These are phyloP conservation scores for Fusarium mexicanum DNA, from an alignment of 2,329 filamentous ascomycete genomes.

Conservation along the genomic window DNA sequence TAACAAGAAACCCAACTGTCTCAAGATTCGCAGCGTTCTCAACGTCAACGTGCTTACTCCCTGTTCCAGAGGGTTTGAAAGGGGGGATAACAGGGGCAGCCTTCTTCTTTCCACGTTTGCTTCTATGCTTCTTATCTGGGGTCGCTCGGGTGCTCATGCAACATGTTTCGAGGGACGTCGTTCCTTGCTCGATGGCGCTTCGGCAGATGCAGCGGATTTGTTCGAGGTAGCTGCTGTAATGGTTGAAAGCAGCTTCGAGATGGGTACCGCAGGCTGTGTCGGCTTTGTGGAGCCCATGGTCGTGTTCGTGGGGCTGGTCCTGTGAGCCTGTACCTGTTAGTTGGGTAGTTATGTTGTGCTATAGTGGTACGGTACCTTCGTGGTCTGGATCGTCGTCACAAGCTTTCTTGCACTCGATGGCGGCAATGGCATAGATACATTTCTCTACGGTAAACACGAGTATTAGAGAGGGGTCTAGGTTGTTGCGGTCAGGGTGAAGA, in stretches of 20 bases:
- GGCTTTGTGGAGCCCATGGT: neutral
- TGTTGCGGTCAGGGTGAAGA: accelerated
- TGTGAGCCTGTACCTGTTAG: neutral
- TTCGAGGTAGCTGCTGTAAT: constrained; percentile 50
- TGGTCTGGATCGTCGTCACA: constrained; percentile 12
- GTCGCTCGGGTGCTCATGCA: constrained; percentile 22
- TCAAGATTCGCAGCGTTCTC: neutral
- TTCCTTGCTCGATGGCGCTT: constrained; percentile 43
- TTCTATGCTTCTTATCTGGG: neutral
- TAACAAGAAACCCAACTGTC: constrained; percentile 31
- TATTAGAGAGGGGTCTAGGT: neutral
- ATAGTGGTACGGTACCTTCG: neutral
- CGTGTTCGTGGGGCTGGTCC: constrained; percentile 3
- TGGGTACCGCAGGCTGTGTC: constrained; percentile 46
- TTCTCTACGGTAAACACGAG: neutral
- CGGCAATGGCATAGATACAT: constrained; percentile 15
- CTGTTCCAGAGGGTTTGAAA: neutral
- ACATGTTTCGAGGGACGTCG: constrained; percentile 41
- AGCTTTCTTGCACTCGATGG: constrained; percentile 19
- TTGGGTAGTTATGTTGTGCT: accelerated
- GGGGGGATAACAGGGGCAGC: accelerated
- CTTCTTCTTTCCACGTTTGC: neutral
- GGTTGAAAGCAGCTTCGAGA: constrained; percentile 46
- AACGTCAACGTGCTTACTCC: neutral
- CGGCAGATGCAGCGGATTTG: constrained; percentile 52